These are phyloP conservation scores for Aspergillus amoenus DNA, from an alignment of 2,329 filamentous ascomycete species.

Conservation along the genomic window DNA sequence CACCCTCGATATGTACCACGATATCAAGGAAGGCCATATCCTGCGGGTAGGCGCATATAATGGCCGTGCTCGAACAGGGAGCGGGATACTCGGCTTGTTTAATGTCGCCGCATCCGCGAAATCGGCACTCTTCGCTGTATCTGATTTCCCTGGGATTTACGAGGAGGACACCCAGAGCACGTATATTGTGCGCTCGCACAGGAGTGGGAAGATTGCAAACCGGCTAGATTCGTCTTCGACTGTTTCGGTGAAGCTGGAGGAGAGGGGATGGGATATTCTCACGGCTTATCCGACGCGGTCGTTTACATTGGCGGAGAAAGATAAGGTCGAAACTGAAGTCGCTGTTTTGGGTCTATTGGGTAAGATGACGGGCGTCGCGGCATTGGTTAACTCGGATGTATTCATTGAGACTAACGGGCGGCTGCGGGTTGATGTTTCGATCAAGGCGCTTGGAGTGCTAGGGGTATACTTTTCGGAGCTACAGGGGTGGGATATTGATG, in stretches of 20 bases:
- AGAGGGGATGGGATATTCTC: conserved; percentile 76
- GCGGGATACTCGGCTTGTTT: conserved; percentile 78
- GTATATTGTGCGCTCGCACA: conserved; percentile 75
- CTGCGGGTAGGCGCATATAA: conserved; percentile 80
- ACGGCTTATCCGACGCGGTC: conserved; percentile 67
- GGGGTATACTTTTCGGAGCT: conserved; percentile 77
- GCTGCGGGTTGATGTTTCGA: conserved; percentile 63
- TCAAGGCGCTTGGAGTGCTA: conserved; percentile 74
- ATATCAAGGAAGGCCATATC: conserved; percentile 70
- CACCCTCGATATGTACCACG: conserved; percentile 69
- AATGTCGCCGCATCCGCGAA: conserved; percentile 67
- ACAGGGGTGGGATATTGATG: conserved; percentile 57
- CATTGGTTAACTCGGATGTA: conserved; percentile 64
- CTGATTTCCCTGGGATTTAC: conserved; percentile 70
- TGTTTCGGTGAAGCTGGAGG: conserved; percentile 62
- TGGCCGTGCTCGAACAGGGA: conserved; percentile 66
- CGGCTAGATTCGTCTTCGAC: conserved; percentile 47
- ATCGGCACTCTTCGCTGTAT: conserved; percentile 68
- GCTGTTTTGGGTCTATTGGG: conserved; percentile 75
- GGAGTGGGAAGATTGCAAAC: conserved; percentile 58
- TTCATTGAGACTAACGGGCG: conserved; percentile 59
- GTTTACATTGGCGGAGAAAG: conserved; percentile 45
- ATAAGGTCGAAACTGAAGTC: conserved; percentile 42
- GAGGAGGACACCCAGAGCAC: conserved; percentile 37
- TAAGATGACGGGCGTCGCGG: conserved; percentile 88